Conservation (phyloP, 225 moss, liverwort and hornwort species). For the Bryoerythrophyllum caledonicum region DNA sequence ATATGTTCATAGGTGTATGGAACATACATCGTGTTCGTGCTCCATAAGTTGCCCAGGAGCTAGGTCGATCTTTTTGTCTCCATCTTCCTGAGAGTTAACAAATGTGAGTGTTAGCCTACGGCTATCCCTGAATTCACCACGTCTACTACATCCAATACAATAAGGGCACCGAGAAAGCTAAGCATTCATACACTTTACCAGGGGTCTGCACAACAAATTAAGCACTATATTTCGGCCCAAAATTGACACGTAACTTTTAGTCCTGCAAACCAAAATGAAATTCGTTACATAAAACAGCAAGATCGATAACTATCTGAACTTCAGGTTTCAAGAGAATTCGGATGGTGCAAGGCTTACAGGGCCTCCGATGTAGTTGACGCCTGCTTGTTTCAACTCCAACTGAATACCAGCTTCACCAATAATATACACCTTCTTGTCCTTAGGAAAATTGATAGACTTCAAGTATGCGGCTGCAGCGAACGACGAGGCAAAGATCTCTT, state of each 20-base stretch:
- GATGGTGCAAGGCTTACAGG: slow-evolving; percentile 50
- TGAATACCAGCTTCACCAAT: slow-evolving; percentile 59
- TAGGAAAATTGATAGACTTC: slow-evolving; percentile 82
- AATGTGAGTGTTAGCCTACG: slow-evolving; percentile 1
- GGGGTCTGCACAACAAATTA: background rate
- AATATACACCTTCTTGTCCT: slow-evolving; percentile 93
- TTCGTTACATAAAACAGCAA: too few relatives aligned
- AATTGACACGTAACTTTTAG: background rate
- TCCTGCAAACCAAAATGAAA: background rate
- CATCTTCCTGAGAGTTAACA: slow-evolving; percentile 71
- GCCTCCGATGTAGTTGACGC: slow-evolving; percentile 81
- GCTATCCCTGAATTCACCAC: background rate
- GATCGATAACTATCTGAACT: background rate
- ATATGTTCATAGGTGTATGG: slow-evolving; percentile 3
- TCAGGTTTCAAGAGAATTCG: background rate
- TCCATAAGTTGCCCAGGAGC: slow-evolving; percentile 87
- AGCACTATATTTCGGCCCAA: background rate
- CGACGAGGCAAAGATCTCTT: slow-evolving; percentile 84
- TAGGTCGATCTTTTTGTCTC: slow-evolving; percentile 79
- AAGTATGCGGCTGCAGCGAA: slow-evolving; percentile 93
- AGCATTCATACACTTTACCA: background rate
- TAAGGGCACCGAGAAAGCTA: background rate
- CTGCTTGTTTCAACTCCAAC: slow-evolving; percentile 79
- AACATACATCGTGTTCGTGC: slow-evolving; percentile 70
- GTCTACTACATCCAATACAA: background rate